Conservation (phyloP, 305 asterid genomes). For the Fraxinus angustifolia region DNA sequence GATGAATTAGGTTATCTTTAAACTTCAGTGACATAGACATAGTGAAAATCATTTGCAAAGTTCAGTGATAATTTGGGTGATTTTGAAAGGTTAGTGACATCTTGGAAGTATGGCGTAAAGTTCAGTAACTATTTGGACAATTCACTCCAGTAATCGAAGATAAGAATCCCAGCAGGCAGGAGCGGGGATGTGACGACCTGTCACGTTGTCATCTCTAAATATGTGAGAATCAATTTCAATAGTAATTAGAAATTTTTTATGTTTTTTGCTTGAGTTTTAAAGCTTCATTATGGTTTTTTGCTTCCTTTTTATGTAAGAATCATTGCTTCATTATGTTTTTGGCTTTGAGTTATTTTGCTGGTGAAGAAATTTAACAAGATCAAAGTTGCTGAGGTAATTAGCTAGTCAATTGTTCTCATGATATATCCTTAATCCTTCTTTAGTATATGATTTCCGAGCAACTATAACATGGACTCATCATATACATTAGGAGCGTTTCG, state of each 20-base stretch:
- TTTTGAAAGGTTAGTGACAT: too few species aligned
- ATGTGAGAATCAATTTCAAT: background rate
- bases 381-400: conserved; percentile 46
- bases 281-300: too few species aligned
- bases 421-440: background rate
- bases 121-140: too few species aligned
- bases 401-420: background rate
- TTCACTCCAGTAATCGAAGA: too few species aligned
- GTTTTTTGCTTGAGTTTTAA: background rate
- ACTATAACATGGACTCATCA: background rate
- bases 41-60: too few species aligned
- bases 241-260: background rate
- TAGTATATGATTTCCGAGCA: background rate
- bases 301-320: too few species aligned
- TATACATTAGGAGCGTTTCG: background rate
- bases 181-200: too few species aligned
- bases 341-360: conserved; percentile 45
- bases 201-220: background rate
- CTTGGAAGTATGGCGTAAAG: too few species aligned
- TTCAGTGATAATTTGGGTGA: too few species aligned
- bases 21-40: too few species aligned
- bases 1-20: too few species aligned
- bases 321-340: conserved; percentile 22
- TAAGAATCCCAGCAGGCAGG: background rate
- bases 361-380: conserved; percentile 53